Percentiles rank a stretch among this genome's conserved stretches.
These are phyloP conservation scores for Sophora flavescens DNA, from an alignment of 306 rosid species.

Conservation along the genomic window DNA sequence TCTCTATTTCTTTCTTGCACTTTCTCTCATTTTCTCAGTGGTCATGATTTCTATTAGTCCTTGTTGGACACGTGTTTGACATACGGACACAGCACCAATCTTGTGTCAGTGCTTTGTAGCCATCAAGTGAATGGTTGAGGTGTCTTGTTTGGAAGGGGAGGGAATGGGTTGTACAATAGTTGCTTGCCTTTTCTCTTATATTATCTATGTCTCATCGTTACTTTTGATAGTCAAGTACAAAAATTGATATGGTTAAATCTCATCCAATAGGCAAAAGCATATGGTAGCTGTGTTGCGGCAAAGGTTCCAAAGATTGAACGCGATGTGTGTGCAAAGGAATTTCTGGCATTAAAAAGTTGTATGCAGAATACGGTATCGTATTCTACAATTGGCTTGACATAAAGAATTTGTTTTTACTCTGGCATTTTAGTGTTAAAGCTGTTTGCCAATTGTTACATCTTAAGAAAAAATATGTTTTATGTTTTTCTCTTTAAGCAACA, in stretches of 20 bases:
- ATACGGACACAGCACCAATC: no score
- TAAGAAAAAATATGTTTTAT: not conserved
- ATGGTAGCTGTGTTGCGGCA: constrained; percentile 88
- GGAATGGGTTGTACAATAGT: constrained; percentile 29
- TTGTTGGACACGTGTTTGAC: no score
- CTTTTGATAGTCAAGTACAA: constrained; percentile 14
- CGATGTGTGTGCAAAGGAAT: constrained; percentile 86
- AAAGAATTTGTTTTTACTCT: not conserved
- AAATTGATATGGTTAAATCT: constrained; percentile 43
- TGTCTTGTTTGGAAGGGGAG: constrained; percentile 28
- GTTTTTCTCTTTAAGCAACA: constrained; percentile 35
- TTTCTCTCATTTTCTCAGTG: not conserved
- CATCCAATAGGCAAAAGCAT: constrained; percentile 73
- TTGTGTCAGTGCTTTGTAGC: no score
- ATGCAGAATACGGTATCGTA: constrained; percentile 81
- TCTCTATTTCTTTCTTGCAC: not conserved
- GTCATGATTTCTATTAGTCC: no score
- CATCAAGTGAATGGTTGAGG: not conserved
- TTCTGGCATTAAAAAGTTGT: constrained; percentile 81
- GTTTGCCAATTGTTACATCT: constrained; percentile 25
- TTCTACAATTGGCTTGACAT: constrained; percentile 29
- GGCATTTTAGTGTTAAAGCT: constrained; percentile 32
- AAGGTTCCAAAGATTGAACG: constrained; percentile 94
- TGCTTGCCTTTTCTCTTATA: constrained; percentile 28
- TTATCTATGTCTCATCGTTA: not conserved